phyloP scores from a whole-genome alignment of 345 rosid species.

The Eucalyptus virginea region DNA sequence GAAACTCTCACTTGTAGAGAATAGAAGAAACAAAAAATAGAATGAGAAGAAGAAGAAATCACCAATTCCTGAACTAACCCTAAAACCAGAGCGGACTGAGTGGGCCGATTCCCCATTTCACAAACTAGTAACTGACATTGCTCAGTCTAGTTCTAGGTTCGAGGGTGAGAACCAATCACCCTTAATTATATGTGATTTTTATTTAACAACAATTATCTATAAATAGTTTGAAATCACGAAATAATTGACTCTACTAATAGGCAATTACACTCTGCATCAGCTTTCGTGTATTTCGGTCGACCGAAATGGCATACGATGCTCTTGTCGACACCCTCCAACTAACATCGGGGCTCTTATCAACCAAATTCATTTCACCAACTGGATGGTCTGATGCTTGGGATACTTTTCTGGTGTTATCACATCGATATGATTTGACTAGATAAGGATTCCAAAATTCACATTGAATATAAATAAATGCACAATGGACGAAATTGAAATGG shows the following conservation, averaged over 20 bases:
- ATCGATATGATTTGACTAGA: background rate
- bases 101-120: background rate
- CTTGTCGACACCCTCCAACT: background rate
- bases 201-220: background rate
- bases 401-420: background rate
- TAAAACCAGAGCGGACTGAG: background rate
- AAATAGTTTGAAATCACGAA: background rate
- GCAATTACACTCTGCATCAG: background rate
- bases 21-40: no score
- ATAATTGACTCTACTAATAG: background rate
- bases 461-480: background rate
- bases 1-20: no score
- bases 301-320: background rate
- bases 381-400: background rate
- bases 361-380: background rate
- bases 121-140: background rate
- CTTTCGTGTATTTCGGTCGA: background rate
- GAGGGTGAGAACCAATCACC: background rate
- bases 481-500: background rate
- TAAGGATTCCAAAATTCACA: background rate
- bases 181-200: background rate
- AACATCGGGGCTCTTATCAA: background rate
- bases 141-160: no score
- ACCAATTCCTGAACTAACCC: no score
- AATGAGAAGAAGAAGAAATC: no score